Conservation (phyloP, 1,139 yeast species). For the Geotrichum reessii region DNA sequence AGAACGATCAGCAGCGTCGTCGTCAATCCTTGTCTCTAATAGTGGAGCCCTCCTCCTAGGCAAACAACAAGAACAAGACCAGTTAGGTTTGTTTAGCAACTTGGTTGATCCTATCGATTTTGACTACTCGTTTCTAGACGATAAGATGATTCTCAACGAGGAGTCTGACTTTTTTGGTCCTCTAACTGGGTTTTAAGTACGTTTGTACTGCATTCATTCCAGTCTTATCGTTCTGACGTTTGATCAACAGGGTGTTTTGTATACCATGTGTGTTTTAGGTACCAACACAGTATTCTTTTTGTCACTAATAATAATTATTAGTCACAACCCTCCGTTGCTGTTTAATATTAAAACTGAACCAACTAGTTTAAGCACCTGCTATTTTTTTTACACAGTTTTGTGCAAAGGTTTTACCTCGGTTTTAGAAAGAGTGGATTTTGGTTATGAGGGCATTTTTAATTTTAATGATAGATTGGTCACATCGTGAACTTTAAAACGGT, state of each 20-base stretch:
- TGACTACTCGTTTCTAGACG: constrained; percentile 20
- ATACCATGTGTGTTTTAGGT: constrained; percentile 21
- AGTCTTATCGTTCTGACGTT: background rate
- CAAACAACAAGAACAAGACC: constrained; percentile 21
- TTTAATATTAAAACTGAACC: background rate
- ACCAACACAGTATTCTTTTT: too few relatives aligned
- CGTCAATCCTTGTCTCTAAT: constrained; percentile 11
- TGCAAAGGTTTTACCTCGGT: background rate
- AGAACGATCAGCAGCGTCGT: constrained; percentile 43
- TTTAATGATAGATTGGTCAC: background rate
- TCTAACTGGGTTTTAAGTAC: background rate
- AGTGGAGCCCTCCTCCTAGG: constrained; percentile 24
- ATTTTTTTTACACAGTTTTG: background rate
- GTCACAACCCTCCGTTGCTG: background rate
- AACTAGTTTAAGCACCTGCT: background rate
- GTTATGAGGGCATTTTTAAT: background rate
- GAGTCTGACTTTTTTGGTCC: constrained; percentile 22
- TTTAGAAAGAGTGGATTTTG: background rate
- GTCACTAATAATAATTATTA: too few relatives aligned
- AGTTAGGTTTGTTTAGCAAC: constrained; percentile 20
- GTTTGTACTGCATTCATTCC: background rate
- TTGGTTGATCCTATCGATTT: constrained; percentile 18
- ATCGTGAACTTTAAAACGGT: background rate
- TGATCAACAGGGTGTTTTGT: background rate
- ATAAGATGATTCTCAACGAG: constrained; percentile 12